Conservation (phyloP, 495 filamentous ascomycete species). For the Pyrenopolyporus hunteri region DNA sequence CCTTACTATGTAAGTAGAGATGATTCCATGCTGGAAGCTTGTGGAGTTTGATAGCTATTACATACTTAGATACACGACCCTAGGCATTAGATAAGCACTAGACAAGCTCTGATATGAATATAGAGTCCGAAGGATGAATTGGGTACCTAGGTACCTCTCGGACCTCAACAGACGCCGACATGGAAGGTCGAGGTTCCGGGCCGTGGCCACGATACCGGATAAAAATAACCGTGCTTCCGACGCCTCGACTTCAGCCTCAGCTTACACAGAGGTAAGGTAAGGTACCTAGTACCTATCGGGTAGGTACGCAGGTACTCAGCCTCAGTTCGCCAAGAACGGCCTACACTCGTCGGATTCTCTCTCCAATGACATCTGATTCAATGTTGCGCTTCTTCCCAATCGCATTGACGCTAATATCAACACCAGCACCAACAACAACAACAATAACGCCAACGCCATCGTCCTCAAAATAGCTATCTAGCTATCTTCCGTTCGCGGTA, state of each 20-base stretch:
- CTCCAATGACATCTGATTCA: conserved; percentile 16
- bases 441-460: neutral
- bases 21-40: no score
- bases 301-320: conserved; percentile 6
- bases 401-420: conserved; percentile 22
- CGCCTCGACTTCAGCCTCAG: conserved; percentile 16
- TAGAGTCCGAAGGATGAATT: no score
- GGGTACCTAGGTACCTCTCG: neutral
- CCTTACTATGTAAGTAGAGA: no score
- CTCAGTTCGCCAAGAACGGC: conserved; percentile 7
- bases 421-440: neutral
- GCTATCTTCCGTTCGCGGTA: no score
- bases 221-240: conserved; percentile 8
- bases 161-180: neutral
- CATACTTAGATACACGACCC: no score
- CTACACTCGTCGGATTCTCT: neutral
- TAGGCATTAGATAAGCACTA: no score
- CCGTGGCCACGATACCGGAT: conserved; percentile 5
- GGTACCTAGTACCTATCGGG: no score
- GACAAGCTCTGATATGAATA: no score
- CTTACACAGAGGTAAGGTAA: no score
- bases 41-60: no score
- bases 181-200: neutral
- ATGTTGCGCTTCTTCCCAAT: conserved; percentile 4
- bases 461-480: neutral